Evolutionary conservation across 352 stramenopile genomes (phyloP).

Genomic region (Globisporangium perplexum): DNA sequence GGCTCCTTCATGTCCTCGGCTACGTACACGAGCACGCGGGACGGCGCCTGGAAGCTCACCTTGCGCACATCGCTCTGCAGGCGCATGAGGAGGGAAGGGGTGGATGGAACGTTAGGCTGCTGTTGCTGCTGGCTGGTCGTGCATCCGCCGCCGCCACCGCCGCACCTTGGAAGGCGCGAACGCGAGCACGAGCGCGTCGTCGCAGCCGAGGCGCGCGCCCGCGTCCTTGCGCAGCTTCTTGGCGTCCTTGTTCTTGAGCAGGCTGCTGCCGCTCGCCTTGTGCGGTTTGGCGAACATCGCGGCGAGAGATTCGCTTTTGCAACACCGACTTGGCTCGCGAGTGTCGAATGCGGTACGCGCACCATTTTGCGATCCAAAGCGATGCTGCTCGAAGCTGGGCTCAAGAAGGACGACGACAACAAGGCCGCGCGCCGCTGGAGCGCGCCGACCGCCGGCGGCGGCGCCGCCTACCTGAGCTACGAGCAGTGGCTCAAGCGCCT

Average conservation of each 20-base stretch:
- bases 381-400: constrained; percentile 58
- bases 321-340: neutral
- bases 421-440: constrained; percentile 28
- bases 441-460: constrained; percentile 9
- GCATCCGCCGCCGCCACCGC: too few relatives aligned
- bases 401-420: constrained; percentile 49
- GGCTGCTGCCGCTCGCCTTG: constrained; percentile 70
- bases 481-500: constrained; percentile 63
- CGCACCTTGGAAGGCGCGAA: constrained; percentile 42
- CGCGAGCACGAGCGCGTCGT: constrained; percentile 27
- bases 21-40: constrained; percentile 64
- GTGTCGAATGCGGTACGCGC: neutral
- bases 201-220: constrained; percentile 23
- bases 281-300: constrained; percentile 77
- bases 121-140: too few relatives aligned
- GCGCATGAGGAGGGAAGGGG: too few relatives aligned
- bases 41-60: constrained; percentile 72
- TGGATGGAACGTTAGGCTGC: too few relatives aligned
- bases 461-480: constrained; percentile 26
- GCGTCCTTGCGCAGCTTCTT: constrained; percentile 81
- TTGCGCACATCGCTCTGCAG: constrained; percentile 48
- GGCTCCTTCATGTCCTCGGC: constrained; percentile 53
- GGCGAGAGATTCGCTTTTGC: constrained; percentile 1
- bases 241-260: constrained; percentile 82
- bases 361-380: neutral